phyloP scores from a whole-genome alignment of 1,284 basidiomycete species.

The Cryptococcus sp. region DNA sequence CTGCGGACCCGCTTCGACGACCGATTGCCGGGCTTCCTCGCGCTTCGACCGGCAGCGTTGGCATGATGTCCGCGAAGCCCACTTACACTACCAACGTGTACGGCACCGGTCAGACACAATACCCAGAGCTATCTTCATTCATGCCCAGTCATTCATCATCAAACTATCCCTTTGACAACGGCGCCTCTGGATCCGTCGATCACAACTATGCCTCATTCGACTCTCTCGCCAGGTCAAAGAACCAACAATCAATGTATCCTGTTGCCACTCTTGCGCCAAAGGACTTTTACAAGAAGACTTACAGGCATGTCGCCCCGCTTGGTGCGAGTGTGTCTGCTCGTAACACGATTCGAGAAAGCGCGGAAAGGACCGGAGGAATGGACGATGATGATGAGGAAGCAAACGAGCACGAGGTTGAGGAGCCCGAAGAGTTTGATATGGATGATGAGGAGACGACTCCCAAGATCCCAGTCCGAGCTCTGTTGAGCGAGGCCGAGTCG shows the following conservation, averaged over 20 bases:
- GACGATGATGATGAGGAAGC: constrained; percentile 11
- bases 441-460: constrained; percentile 18
- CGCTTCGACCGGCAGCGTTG: constrained; percentile 11
- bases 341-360: constrained; percentile 8
- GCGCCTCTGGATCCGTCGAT: background rate
- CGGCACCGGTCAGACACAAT: constrained; percentile 20
- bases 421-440: constrained; percentile 11
- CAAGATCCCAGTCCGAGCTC: constrained; percentile 19
- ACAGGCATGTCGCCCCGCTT: constrained; percentile 47
- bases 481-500: constrained; percentile 12
- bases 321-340: constrained; percentile 39
- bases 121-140: constrained; percentile 20
- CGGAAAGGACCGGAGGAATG: constrained; percentile 10
- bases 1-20: constrained; percentile 23
- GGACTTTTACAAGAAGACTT: constrained; percentile 50
- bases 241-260: constrained; percentile 19
- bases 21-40: constrained; percentile 33
- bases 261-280: constrained; percentile 36
- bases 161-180: constrained; percentile 4
- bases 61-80: constrained; percentile 5
- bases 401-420: constrained; percentile 13
- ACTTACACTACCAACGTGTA: constrained; percentile 21
- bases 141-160: background rate
- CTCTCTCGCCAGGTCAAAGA: constrained; percentile 38
- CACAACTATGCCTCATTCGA: constrained; percentile 37